These are phyloP conservation scores for Malus hybrid DNA, from an alignment of 331 rosid genomes.

Conservation along the genomic window DNA sequence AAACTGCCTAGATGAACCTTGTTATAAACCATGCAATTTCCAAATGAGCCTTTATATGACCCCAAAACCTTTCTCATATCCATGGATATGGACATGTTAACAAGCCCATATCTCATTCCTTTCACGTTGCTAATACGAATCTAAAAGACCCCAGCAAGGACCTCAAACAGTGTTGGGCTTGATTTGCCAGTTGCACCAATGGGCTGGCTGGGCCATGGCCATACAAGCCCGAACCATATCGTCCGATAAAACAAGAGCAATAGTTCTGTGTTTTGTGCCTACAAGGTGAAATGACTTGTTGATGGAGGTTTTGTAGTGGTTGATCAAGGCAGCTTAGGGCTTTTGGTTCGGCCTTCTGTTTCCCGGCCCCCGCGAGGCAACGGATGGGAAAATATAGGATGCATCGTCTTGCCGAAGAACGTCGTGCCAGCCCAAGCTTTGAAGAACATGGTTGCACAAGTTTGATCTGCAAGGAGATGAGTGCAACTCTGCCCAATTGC, in stretches of 20 bases:
- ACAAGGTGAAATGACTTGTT: slow-evolving; percentile 10
- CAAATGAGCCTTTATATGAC: slow-evolving; percentile 36
- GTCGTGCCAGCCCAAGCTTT: slow-evolving; percentile 63
- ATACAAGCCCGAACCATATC: slow-evolving; percentile 47
- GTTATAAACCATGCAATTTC: slow-evolving; percentile 50
- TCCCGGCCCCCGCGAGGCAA: slow-evolving; percentile 14
- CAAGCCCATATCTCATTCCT: slow-evolving; percentile 28
- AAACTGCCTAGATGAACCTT: slow-evolving; percentile 20
- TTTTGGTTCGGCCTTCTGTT: slow-evolving; percentile 16
- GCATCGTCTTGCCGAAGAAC: slow-evolving; percentile 15
- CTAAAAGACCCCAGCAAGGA: slow-evolving; percentile 62
- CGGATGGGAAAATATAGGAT: slow-evolving; percentile 37
- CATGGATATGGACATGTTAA: slow-evolving; percentile 43
- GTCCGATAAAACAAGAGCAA: slow-evolving; percentile 37
- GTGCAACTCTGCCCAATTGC: slow-evolving; percentile 70
- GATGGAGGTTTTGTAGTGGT: slow-evolving; percentile 33
- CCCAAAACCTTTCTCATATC: slow-evolving; percentile 40
- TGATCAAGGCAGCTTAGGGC: slow-evolving; percentile 25
- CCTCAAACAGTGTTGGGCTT: slow-evolving; percentile 43
- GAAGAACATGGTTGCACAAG: slow-evolving; percentile 41
- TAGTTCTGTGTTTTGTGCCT: slow-evolving; percentile 28
- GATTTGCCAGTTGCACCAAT: neutral
- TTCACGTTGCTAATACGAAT: slow-evolving; percentile 45
- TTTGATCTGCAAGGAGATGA: slow-evolving; percentile 56
- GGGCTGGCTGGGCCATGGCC: slow-evolving; percentile 19